Evolutionary conservation across 2,329 filamentous ascomycete genomes (phyloP), one percentile per base, ranked within the genome.

Genomic region (Beauveria rudraprayagi): DNA sequence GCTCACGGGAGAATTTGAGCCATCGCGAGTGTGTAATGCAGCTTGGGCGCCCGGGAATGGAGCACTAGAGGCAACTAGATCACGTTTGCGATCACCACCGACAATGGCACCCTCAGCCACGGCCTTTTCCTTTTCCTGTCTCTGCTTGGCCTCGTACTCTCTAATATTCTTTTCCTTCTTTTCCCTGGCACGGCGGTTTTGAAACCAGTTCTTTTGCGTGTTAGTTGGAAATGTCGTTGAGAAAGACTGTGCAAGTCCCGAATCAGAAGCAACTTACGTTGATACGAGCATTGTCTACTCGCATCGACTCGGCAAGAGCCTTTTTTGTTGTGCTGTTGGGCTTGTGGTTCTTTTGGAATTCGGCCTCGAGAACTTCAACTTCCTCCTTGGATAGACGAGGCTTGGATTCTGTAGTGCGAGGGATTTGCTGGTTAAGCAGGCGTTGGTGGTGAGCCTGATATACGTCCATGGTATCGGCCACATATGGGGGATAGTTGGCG

Each of bases 281-380:
- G 65, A 87, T 86, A 64, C 84, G 78, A 19, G 84, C 80, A 65
- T 84, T 78, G 65, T 87, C 84, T n/a, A 87, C 80, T 57, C 79
- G 77, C 77, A 87, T 84, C 7, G 79, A 75, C 65, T 86, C 83
- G 3, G 84, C 84, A 54, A 86, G 77, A 56, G 80, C 78, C 64
- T 83, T 83, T 71, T 87, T 87, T 37, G 78, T 77, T 61, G 78
- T 83, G 70, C 83, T 86, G 57, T 81, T 84, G 10, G 84, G 84
- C 72, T 87, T 87, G 64, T 82, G 81, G 69, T 87, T 87, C 70
- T 83, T 83, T 63, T 81, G 77, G 65, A 87, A 87, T 68, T 86
- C 83, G 40, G 78, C 76, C 67, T 87, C 84, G 34, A 87, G 73
- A 53, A 82, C 70, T 64, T 83, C 81, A 9, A 84, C 82, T 69